Evolutionary conservation across 179 eudicot genomes (phyloP), one percentile per base, ranked within the genome.

Genomic region (Heliamphora pulchella): DNA sequence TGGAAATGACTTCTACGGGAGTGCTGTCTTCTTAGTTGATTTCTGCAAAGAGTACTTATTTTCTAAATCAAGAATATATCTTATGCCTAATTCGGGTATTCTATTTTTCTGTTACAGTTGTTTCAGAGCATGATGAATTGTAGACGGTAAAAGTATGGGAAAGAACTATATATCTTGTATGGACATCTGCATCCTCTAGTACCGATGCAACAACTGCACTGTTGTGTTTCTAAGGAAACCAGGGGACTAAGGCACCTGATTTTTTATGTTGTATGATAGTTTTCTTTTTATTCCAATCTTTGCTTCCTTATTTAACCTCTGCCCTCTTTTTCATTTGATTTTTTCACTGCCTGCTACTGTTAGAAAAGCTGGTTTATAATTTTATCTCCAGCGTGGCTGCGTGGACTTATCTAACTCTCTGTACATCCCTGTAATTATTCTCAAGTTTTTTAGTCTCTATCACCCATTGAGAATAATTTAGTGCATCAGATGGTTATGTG

Each of bases 81-180:
- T 50, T 11, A 53, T 31, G n/a, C 48, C 20, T 69, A 59, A 46
- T 69, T 53, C 18, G 50, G 76, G 68, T 47, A 50, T 41, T 80
- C 8, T 71, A 31, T 62, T 75, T 78, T 75, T 76, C 78, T 74
- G 4, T 76, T 44, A 59, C 89, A 86, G 62, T 15, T 80, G 69
- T 51, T 78, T 51, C 84, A 14, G 77, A 54, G 84, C 87, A 86
- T 80, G 89, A 86, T 78, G 89, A 86, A 76, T 78, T 86, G 57
- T 84, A 62, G 80, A 46, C 53, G 80, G 63, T 20, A 14, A 5
- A 77, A n/a, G 15, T 53, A 13, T 31, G 77, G 63, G 41, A 31
- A 58, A 48, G 13, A 79, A 31, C 46, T 72, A 17, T 17, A 11
- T 3, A 13, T 20, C 44, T 63, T 80, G 10, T 66, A 41, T 13